These are phyloP conservation scores for Boletellus ananiceps DNA, from an alignment of 768 basidiomycete genomes.

Conservation along the genomic window DNA sequence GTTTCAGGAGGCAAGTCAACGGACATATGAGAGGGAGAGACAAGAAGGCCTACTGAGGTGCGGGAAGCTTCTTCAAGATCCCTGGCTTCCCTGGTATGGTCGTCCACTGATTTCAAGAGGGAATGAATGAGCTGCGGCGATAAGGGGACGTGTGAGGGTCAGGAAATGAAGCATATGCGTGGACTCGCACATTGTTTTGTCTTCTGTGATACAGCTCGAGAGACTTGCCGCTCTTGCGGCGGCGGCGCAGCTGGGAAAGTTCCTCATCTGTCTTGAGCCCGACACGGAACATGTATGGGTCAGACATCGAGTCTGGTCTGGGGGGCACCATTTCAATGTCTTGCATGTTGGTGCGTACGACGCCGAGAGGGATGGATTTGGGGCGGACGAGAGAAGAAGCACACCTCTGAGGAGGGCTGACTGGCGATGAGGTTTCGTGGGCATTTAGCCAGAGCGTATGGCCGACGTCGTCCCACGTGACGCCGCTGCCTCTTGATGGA, in stretches of 20 bases:
- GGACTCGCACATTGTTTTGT: slow-evolving; percentile 63
- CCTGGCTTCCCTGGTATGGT: slow-evolving; percentile 79
- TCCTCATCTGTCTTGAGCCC: slow-evolving; percentile 60
- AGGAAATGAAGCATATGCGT: slow-evolving; percentile 3
- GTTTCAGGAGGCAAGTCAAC: not conserved
- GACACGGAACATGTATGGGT: slow-evolving; percentile 65
- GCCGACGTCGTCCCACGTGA: not conserved
- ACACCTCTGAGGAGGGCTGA: slow-evolving; percentile 2
- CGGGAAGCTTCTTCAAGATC: slow-evolving; percentile 63
- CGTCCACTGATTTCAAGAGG: slow-evolving; percentile 88
- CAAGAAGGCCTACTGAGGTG: slow-evolving; percentile 47
- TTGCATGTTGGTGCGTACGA: not conserved
- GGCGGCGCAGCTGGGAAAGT: slow-evolving; percentile 55
- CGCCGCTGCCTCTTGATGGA: not conserved
- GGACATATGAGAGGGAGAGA: not conserved
- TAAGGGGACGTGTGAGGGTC: not conserved
- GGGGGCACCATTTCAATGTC: slow-evolving; percentile 41
- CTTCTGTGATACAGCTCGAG: slow-evolving; percentile 62
- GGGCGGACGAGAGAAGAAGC: not conserved
- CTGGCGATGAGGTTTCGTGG: too few relatives aligned
- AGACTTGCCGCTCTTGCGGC: slow-evolving; percentile 53
- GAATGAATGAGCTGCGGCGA: slow-evolving; percentile 69
- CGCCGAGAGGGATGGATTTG: not conserved
- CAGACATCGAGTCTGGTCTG: slow-evolving; percentile 35
- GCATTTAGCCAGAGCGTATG: too few relatives aligned